Percentiles rank a stretch among this genome's conserved stretches.
phyloP scores from a whole-genome alignment of 2,329 filamentous ascomycete genomes.

The Paraphaeosphaeria minitans region DNA sequence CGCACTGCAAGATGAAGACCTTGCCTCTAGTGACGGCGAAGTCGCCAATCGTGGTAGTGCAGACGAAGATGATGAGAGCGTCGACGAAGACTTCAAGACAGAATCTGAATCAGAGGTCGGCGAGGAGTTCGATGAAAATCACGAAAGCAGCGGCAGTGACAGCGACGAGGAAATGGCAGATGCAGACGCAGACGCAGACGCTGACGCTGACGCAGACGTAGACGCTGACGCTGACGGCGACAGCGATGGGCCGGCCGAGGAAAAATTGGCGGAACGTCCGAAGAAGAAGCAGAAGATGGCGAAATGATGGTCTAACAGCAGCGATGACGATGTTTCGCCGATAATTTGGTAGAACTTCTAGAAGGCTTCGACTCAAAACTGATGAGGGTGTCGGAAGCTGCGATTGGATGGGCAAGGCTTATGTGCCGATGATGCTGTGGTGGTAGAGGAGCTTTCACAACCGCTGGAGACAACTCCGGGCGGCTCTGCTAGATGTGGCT shows the following conservation, averaged over 20 bases:
- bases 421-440: slow-evolving; percentile 14
- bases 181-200: slow-evolving; percentile 67
- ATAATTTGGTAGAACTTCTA: slow-evolving; percentile 27
- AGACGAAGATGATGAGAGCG: slow-evolving; percentile 93
- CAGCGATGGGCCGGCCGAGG: slow-evolving; percentile 57
- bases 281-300: slow-evolving; percentile 68
- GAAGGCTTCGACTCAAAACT: slow-evolving; percentile 20
- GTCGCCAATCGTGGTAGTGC: slow-evolving; percentile 83
- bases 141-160: slow-evolving; percentile 77
- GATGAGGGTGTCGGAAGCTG: slow-evolving; percentile 6
- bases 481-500: slow-evolving; percentile 19
- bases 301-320: slow-evolving; percentile 29
- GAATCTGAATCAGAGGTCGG: slow-evolving; percentile 94
- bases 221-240: slow-evolving; percentile 70
- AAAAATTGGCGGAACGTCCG: slow-evolving; percentile 60
- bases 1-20: slow-evolving; percentile 80
- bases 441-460: slow-evolving; percentile 6
- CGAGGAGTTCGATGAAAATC: slow-evolving; percentile 91
- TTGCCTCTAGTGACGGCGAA: slow-evolving; percentile 80
- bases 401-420: slow-evolving; percentile 28
- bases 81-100: slow-evolving; percentile 93
- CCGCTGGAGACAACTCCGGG: slow-evolving; percentile 27
- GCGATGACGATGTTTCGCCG: slow-evolving; percentile 24
- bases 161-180: slow-evolving; percentile 69
- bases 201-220: too few species aligned